Base-by-base conservation (phyloP, 2,329 filamentous ascomycete genomes). In the Fusarium buxicola region DNA sequence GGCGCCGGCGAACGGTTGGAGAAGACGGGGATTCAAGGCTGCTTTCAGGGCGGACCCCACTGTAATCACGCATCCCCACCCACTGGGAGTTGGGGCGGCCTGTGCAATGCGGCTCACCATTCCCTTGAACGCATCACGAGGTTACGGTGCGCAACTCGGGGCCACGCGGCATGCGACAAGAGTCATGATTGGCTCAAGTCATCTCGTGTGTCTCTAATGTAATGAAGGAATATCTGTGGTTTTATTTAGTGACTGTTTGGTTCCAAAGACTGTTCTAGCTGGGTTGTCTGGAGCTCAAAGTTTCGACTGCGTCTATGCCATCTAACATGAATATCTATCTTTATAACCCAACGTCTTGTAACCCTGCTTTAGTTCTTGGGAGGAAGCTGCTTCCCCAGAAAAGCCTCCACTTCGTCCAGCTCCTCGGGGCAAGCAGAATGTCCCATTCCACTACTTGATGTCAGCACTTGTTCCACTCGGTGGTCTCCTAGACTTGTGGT, bases 371-470 rank as follows among this genome's bases (percentile, higher is more conserved):
- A 66, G 38, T 66, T 66, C 55, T 66, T 66, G 13, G 65, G 72
- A 7, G 82, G 81, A 54, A 87, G 74, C 40, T 77, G 76, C 60
- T 78, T 71, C 27, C 67, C 74, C 58, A 88, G 58, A 63, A 84
- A 88, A 2, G 71, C 73, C 77, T 96, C 92, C 15, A 97, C 81
- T 70, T 96, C 91, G 58, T 96, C 87, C 53, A 97, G 86, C 79
- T 97, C 94, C 65, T 90, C 81, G 7, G 87, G 84, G 68, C 89
- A 88, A 4, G 92, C 92, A 18, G 88, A 90, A 74, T 97, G 94
- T 10, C 81, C 82, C 72, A 97, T 84, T 7, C 88, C 83, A 54
- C 88, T 91, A 50, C 47, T 12, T 11, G 31, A 21, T 30, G 43
- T 71, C 35, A 71, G 48, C 25, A 11, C 40, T 8, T 21, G 3